Evolutionary conservation across 176 grass and related monocot genomes (phyloP), one percentile per base, ranked within the genome.

Genomic region (Oryza officinalis): DNA sequence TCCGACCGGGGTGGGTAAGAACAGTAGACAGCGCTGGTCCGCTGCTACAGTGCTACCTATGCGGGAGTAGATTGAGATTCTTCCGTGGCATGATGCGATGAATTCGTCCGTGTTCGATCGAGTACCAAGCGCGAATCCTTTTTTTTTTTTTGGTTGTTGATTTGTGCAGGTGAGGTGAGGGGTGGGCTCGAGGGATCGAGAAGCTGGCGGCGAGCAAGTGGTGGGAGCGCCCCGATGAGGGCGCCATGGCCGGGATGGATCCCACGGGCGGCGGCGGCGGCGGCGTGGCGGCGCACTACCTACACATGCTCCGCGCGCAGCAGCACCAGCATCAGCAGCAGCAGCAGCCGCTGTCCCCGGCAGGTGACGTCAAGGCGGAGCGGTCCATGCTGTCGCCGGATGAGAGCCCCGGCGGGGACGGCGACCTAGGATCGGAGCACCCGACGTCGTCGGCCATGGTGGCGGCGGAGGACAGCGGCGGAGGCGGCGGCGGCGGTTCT

Each of bases 151-250:
- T 44, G 22, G 22, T 25, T 46, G 52, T 10, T 74, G 68, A 20
- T 72, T 72, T 73, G 27, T 35, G 60, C 70, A 81, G 85, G 69
- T 81, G 47, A 60, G 33, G 46, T 43, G 70, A 8, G 65, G 46
- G 35, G 63, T 13, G 50, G 50, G 50, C 8, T 81, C 2, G 10
- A 35, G 77, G 81, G 71, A 76, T 77, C 81, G 82, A 89, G 81
- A 90, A 94, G 89, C 87, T 93, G 89, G 92, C 93, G 74, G 85
- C 88, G 22, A 92, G 85, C 83, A 98, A 90, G 85, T 92, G 91
- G 91, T 95, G 91, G 91, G 93, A 98, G 89, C 76, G 87, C 23
- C 73, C 71, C 17, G 96, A 84, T n/a, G 91, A 85, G 69, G 26
- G 74, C 44, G 87, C 63, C 25, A 90, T 91, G 83, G 80, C 87